Conservation (phyloP, 192 early-diverging fungal genomes). For the Backusella psychrophila region DNA sequence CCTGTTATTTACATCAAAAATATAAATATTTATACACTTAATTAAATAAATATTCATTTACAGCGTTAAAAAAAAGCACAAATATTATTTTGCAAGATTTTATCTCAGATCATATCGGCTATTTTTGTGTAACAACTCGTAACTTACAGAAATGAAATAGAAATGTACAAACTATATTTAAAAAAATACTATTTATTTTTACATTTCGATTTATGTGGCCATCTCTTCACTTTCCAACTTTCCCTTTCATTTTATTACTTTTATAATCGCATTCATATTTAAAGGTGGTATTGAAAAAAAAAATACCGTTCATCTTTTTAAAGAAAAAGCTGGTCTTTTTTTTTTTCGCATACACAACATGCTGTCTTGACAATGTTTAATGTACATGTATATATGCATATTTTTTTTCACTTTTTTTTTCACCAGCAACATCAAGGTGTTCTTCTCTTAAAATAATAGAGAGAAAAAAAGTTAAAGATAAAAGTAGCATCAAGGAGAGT, state of each 20-base stretch:
- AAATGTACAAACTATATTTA: no score
- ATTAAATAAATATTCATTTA: neutral
- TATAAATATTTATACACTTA: neutral
- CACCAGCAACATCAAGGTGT: no score
- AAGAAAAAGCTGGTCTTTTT: neutral
- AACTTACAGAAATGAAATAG: neutral
- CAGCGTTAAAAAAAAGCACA: neutral
- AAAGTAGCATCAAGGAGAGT: neutral
- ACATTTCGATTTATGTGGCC: no score
- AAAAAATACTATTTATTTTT: no score
- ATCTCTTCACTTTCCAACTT: no score
- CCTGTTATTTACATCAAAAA: neutral
- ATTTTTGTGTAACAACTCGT: neutral
- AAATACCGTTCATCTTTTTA: neutral
- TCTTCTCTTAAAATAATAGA: no score
- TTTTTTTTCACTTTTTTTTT: no score
- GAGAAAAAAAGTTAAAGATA: neutral
- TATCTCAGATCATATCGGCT: neutral
- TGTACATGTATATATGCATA: neutral
- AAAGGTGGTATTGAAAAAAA: neutral
- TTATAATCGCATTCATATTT: neutral
- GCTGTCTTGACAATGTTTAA: neutral
- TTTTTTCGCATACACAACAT: no score
- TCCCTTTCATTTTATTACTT: no score
- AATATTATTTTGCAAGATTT: neutral